These are phyloP conservation scores for Puya raimondii DNA, from an alignment of 176 grass and related monocot genomes.

Conservation along the genomic window DNA sequence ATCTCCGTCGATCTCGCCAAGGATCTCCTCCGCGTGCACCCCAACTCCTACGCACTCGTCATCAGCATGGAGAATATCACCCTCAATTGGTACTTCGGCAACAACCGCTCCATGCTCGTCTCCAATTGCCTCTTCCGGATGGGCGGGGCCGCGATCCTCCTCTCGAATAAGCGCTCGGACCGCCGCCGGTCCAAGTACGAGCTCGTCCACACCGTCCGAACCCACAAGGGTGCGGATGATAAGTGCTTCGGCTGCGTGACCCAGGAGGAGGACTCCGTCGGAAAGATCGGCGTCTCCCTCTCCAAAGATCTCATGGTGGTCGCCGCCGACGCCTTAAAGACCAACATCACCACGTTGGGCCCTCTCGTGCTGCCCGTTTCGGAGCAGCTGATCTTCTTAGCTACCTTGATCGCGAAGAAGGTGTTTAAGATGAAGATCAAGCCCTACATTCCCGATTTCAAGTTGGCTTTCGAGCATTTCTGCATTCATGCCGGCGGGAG, in stretches of 20 bases:
- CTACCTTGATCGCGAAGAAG: conserved; percentile 49
- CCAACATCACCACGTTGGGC: conserved; percentile 88
- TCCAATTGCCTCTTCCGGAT: conserved; percentile 90
- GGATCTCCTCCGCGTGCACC: conserved; percentile 73
- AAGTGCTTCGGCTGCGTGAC: conserved; percentile 69
- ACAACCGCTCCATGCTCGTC: conserved; percentile 76
- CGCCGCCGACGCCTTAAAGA: conserved; percentile 86
- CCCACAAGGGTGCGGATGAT: conserved; percentile 79
- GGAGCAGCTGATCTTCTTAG: conserved; percentile 66
- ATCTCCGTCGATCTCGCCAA: conserved; percentile 65
- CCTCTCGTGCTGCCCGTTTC: conserved; percentile 69
- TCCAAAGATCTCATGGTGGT: conserved; percentile 92
- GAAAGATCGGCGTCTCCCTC: conserved; percentile 58
- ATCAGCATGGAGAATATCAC: conserved; percentile 95
- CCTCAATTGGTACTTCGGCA: conserved; percentile 91
- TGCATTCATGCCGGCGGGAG: conserved; percentile 85
- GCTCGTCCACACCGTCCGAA: conserved; percentile 67
- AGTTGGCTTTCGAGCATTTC: conserved; percentile 92
- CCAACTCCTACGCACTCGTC: conserved; percentile 64
- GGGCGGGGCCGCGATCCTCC: conserved; percentile 74
- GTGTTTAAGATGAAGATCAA: conserved; percentile 78
- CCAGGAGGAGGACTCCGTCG: conserved; percentile 62
- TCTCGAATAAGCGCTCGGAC: conserved; percentile 53
- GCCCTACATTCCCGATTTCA: conserved; percentile 94
- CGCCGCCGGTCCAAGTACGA: conserved; percentile 59